Evolutionary conservation across 2,329 filamentous ascomycete species (phyloP), one percentile per base, ranked within the genome.

Genomic region (Aspergillus calidoustus): DNA sequence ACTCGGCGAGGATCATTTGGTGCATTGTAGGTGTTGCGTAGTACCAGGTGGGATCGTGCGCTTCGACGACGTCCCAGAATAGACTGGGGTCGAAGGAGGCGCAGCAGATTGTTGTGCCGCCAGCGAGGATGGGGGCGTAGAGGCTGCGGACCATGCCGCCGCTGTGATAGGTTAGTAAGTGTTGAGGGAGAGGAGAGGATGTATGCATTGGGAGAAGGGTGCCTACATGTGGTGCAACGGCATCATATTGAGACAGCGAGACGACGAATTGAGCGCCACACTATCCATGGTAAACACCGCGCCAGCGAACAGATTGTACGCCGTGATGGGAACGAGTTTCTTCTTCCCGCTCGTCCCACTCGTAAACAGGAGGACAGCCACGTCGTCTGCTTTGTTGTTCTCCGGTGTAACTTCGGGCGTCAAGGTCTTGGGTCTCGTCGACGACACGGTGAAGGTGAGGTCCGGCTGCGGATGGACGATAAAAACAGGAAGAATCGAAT

Each of bases 1-100:
- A 79, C 64, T 82, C 80, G n/a, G 78, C 79, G 1, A 86, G 72
- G 43, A 86, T 84, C 59, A 84, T 76, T 9, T 82, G 80, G 64
- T 86, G 84, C 83, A 86, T 86, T 1, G 83, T 83, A 1, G 84
- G 84, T 13, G 83, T 85, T 1, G 84, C 84, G 67, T 86, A 86
- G 70, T 86, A 86, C 84, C 84, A 86, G 0, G 83, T 86, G 1
- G 83, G 81, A 6, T 73, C 69, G 25, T 78, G 74, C 41, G 78
- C 75, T 60, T 84, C 77, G 5, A 84, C 77, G 17, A 83, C 77
- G 64, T 86, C 83, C 84, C 84, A 86, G 68, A 87, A 86, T 17
- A 84, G 74, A 65, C 79, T 83, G 2, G 83, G 80, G 52, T 86
- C 83, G 66, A 86, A 86, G 1, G 79, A 81, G 13, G 80, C 71